These are phyloP conservation scores for Trifolium subterraneum DNA, from an alignment of 306 rosid species.

Conservation along the genomic window DNA sequence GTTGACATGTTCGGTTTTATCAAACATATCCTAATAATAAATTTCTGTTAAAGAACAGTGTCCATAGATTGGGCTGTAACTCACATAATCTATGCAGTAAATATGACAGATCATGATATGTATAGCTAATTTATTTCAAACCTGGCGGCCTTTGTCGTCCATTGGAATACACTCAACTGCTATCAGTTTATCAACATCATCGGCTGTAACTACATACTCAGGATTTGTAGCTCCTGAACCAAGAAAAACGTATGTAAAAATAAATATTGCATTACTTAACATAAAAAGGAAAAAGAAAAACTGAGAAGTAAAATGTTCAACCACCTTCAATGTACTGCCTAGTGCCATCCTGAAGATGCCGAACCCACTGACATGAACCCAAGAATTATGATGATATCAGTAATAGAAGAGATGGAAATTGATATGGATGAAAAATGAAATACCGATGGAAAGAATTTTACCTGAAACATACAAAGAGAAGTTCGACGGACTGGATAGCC, in stretches of 20 bases:
- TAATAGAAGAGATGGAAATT: constrained; percentile 7
- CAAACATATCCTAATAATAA: constrained; percentile 6
- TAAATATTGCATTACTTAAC: constrained; percentile 2
- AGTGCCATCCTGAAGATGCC: constrained; percentile 97
- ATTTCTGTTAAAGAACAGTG: constrained; percentile 19
- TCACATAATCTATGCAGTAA: constrained; percentile 3
- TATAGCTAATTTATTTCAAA: constrained; percentile 45
- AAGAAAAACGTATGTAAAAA: constrained; percentile 18
- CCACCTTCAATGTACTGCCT: constrained; percentile 94
- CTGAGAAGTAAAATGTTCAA: constrained; percentile 22
- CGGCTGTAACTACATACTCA: constrained; percentile 89
- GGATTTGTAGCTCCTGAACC: constrained; percentile 96
- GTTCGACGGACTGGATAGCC: constrained; percentile 90
- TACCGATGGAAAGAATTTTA: constrained; percentile 44
- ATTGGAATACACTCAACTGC: constrained; percentile 99
- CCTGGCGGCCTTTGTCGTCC: constrained; percentile 95
- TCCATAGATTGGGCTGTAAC: background rate
- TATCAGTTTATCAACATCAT: constrained; percentile 88
- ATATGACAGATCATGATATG: constrained; percentile 5
- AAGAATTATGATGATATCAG: constrained; percentile 32
- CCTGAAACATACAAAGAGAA: constrained; percentile 98
- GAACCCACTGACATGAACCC: constrained; percentile 81
- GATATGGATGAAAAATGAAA: constrained; percentile 30
- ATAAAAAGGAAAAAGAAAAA: background rate
- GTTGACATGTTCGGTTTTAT: constrained; percentile 3